Percentiles rank a stretch among this genome's conserved stretches.
Evolutionary conservation across 257 asterid genomes (phyloP).

Genomic region (Scutellaria minor): DNA sequence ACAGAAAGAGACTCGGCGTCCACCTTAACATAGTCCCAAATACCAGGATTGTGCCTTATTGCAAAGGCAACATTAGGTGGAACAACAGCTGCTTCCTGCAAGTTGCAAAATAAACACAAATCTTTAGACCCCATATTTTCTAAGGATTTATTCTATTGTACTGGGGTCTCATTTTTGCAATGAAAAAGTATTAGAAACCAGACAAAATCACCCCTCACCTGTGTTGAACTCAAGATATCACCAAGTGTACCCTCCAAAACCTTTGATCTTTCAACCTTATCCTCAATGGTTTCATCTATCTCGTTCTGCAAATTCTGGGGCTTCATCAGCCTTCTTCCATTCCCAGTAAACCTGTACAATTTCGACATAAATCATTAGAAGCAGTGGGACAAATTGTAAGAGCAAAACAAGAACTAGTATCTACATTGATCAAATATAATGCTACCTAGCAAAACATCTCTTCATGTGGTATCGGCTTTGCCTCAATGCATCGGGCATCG

Average conservation of each 20-base stretch:
- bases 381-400: background rate
- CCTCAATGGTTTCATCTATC: constrained; percentile 69
- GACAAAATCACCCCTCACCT: constrained; percentile 42
- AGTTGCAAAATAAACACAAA: background rate
- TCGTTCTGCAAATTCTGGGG: constrained; percentile 66
- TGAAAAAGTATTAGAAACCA: background rate
- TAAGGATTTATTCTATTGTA: background rate
- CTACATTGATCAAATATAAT: constrained; percentile 7
- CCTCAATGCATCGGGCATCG: constrained; percentile 66
- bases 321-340: constrained; percentile 74
- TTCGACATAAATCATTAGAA: background rate
- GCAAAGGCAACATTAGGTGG: constrained; percentile 82
- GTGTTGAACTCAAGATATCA: constrained; percentile 67
- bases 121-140: background rate
- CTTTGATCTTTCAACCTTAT: constrained; percentile 63
- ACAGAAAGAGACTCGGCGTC: constrained; percentile 59
- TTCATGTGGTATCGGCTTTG: constrained; percentile 69
- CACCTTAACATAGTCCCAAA: constrained; percentile 75
- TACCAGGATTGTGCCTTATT: constrained; percentile 69
- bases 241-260: constrained; percentile 76
- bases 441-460: constrained; percentile 75
- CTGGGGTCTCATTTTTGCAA: too few relatives aligned
- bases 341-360: constrained; percentile 58
- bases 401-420: background rate
- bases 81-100: constrained; percentile 83